These are phyloP conservation scores for Emmonsiellopsis sp. DNA, from an alignment of 2,329 filamentous ascomycete species.

Conservation along the genomic window DNA sequence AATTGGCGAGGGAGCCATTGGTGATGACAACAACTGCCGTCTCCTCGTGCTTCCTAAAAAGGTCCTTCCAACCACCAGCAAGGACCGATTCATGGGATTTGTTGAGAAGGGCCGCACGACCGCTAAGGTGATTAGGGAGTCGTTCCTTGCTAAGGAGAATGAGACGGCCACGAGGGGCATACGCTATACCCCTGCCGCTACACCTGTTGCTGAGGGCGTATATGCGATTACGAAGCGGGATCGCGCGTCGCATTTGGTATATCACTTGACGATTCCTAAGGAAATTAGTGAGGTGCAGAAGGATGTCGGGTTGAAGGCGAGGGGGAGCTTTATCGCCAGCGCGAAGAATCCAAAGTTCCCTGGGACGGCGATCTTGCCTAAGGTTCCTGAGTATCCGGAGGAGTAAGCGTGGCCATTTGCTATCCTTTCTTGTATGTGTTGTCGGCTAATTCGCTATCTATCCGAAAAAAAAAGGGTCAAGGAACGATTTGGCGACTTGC, in stretches of 20 bases:
- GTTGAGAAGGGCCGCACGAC: constrained; percentile 63
- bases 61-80: constrained; percentile 57
- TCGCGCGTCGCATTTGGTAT: constrained; percentile 65
- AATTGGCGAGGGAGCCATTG: constrained; percentile 50
- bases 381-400: constrained; percentile 60
- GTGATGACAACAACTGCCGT: constrained; percentile 53
- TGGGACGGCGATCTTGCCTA: constrained; percentile 52
- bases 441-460: neutral
- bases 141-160: constrained; percentile 62
- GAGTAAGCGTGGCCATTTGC: constrained; percentile 40
- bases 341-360: constrained; percentile 69
- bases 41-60: constrained; percentile 79
- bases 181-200: constrained; percentile 58
- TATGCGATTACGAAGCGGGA: constrained; percentile 70
- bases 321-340: constrained; percentile 69
- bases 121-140: constrained; percentile 61
- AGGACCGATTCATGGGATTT: constrained; percentile 69
- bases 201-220: constrained; percentile 72
- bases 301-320: constrained; percentile 60
- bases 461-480: constrained; percentile 42
- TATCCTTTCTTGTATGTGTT: neutral
- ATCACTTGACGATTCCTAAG: constrained; percentile 65
- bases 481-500: constrained; percentile 60
- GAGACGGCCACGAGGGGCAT: constrained; percentile 65
- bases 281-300: constrained; percentile 62